phyloP scores from a whole-genome alignment of 2,329 filamentous ascomycete genomes.

The Sclerotinia subarctica region DNA sequence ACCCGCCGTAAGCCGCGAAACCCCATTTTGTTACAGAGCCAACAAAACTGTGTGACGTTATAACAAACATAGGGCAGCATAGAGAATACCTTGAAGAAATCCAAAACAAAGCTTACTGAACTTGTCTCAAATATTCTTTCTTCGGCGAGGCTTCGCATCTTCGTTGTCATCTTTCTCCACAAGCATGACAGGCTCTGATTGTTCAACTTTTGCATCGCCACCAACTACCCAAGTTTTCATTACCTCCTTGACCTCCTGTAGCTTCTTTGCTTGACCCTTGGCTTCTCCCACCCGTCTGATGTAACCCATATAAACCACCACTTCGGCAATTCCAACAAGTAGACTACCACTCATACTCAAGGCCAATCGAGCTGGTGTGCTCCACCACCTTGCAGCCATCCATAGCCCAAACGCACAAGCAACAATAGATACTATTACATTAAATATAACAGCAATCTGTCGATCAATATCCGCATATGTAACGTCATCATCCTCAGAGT shows the following conservation, averaged over 20 bases:
- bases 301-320: slow-evolving; percentile 74
- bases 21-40: background rate
- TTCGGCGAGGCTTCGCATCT: slow-evolving; percentile 16
- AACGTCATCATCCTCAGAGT: slow-evolving; percentile 57
- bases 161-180: slow-evolving; percentile 6
- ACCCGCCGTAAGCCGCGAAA: background rate
- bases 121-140: slow-evolving; percentile 16
- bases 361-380: slow-evolving; percentile 64
- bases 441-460: slow-evolving; percentile 82
- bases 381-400: slow-evolving; percentile 76
- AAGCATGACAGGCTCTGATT: background rate
- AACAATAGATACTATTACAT: slow-evolving; percentile 82
- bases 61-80: background rate
- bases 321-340: slow-evolving; percentile 70
- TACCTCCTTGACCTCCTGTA: slow-evolving; percentile 65
- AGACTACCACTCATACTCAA: slow-evolving; percentile 68
- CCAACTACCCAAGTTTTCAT: slow-evolving; percentile 68
- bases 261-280: slow-evolving; percentile 58
- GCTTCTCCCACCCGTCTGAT: slow-evolving; percentile 68
- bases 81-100: background rate
- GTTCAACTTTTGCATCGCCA: slow-evolving; percentile 36
- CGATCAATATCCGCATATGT: slow-evolving; percentile 72
- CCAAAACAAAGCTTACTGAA: background rate
- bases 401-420: slow-evolving; percentile 75
- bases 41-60: background rate